Conservation (phyloP, 2,329 filamentous ascomycete species). For the Penicillium sp. region DNA sequence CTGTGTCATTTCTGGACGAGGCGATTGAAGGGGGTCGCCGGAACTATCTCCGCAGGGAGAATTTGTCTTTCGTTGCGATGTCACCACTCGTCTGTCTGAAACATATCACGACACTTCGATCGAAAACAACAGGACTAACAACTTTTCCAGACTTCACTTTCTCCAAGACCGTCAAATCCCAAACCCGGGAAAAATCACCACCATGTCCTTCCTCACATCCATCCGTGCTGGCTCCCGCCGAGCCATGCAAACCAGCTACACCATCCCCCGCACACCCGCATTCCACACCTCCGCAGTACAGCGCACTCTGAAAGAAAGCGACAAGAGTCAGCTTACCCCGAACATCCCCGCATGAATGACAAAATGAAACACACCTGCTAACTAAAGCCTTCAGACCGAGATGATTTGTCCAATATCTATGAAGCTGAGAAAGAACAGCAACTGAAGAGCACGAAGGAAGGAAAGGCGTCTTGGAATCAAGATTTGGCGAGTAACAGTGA, state of each 20-base stretch:
- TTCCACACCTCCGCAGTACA: constrained; percentile 32
- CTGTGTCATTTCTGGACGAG: neutral
- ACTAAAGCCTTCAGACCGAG: constrained; percentile 36
- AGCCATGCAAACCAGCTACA: constrained; percentile 19
- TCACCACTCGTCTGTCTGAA: neutral
- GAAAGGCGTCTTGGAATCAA: constrained; percentile 72
- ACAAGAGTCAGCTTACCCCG: constrained; percentile 28
- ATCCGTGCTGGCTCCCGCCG: constrained; percentile 26
- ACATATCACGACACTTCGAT: neutral
- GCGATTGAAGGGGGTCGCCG: neutral
- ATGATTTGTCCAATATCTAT: constrained; percentile 44
- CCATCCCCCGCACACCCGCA: constrained; percentile 12
- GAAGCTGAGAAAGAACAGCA: constrained; percentile 63
- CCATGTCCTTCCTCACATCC: constrained; percentile 38
- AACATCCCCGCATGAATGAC: neutral
- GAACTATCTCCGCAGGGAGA: neutral
- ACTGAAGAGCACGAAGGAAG: constrained; percentile 51
- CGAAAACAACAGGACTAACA: neutral
- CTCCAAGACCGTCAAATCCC: neutral
- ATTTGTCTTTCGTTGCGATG: neutral
- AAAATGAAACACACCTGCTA: neutral
- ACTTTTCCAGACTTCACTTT: neutral
- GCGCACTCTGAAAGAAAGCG: constrained; percentile 34
- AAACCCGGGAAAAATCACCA: neutral
- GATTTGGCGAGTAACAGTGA: constrained; percentile 77